A percentile compares a stretch with the other conserved stretches of the same genome.
phyloP scores from a whole-genome alignment of 192 early-diverging fungal species.

The Gamsiella multidivaricata region DNA sequence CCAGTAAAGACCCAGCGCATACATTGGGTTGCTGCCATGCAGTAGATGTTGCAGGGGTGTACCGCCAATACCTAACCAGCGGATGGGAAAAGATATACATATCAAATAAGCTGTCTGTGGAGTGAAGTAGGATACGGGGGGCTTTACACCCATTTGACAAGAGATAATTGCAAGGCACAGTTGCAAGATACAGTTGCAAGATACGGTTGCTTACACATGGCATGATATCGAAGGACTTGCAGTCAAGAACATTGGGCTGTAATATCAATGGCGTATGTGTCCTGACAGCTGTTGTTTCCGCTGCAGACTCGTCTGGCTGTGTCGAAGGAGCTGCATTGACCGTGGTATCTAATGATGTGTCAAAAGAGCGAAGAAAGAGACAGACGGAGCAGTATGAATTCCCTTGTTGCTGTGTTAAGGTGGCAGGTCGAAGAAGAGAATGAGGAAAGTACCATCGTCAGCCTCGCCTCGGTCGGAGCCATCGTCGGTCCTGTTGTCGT shows the following conservation, averaged over 20 bases:
- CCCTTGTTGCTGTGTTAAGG: neutral
- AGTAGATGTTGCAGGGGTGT: conserved; percentile 76
- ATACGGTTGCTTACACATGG: conserved; percentile 38
- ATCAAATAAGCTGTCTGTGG: neutral
- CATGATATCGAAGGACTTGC: conserved; percentile 59
- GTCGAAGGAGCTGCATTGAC: neutral
- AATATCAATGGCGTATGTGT: conserved; percentile 30
- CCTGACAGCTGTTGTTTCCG: conserved; percentile 9
- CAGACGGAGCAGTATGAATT: neutral
- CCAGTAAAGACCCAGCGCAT: conserved; percentile 88
- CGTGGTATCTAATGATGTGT: neutral
- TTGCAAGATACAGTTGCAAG: neutral
- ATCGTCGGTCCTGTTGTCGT: conserved; percentile 42
- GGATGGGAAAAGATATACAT: neutral
- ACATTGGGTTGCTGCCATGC: conserved; percentile 72
- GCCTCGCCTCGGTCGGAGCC: conserved; percentile 38
- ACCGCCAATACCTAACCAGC: conserved; percentile 65
- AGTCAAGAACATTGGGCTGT: conserved; percentile 52
- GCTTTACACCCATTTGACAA: too few relatives aligned
- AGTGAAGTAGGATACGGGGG: too few relatives aligned
- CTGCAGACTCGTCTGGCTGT: neutral
- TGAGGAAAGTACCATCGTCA: conserved; percentile 43
- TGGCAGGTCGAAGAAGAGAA: too few relatives aligned
- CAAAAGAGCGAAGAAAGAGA: neutral
- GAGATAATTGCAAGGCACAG: too few relatives aligned